phyloP scores from a whole-genome alignment of 2,329 filamentous ascomycete species.

The Elsinoe australis region DNA sequence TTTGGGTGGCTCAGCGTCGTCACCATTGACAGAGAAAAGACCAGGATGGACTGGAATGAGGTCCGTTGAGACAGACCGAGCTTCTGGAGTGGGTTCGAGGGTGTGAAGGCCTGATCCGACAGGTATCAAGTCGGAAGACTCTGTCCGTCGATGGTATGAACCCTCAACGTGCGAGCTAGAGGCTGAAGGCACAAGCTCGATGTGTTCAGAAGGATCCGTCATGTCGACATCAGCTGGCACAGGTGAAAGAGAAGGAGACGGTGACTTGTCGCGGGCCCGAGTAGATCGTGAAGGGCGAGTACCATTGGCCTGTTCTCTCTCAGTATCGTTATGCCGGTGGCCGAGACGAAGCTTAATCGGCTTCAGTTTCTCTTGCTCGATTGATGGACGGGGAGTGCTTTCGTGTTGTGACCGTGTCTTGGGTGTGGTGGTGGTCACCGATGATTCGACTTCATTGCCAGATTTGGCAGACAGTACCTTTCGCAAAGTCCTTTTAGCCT shows the following conservation, averaged over 20 bases:
- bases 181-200: not conserved
- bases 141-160: not conserved
- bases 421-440: constrained; percentile 23
- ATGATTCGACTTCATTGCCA: constrained; percentile 19
- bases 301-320: not conserved
- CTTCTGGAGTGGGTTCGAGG: not conserved
- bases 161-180: not conserved
- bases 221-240: constrained; percentile 4
- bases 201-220: not conserved
- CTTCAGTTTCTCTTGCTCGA: constrained; percentile 5
- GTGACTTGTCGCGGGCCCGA: constrained; percentile 2
- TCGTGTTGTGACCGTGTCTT: constrained; percentile 26
- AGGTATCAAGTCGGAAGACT: not conserved
- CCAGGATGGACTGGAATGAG: not conserved
- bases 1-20: not conserved
- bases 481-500: constrained; percentile 31
- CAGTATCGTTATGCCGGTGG: not conserved
- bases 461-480: not conserved
- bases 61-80: not conserved
- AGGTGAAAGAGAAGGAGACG: not conserved
- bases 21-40: not conserved
- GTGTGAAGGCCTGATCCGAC: not conserved
- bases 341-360: constrained; percentile 1
- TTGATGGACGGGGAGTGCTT: constrained; percentile 2
- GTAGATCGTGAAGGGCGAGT: not conserved